A percentile compares a stretch with the other conserved stretches of the same genome.
Evolutionary conservation across 2,329 filamentous ascomycete species (phyloP).

Genomic region (Beauveria varroae): DNA sequence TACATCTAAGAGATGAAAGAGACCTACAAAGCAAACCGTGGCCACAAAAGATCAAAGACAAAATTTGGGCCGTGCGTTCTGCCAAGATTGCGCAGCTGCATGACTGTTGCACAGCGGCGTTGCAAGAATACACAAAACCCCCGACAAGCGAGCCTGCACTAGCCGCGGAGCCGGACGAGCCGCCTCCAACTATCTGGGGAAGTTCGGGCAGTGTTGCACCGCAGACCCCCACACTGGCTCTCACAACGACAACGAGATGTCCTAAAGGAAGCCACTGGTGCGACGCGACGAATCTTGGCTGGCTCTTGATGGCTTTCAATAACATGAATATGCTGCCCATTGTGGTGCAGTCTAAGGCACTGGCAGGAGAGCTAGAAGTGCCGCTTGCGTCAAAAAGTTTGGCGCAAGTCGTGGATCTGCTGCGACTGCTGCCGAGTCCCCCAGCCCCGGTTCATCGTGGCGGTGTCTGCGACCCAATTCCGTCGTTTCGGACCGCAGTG

Average conservation of each 20-base stretch:
- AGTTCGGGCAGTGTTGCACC: constrained; percentile 16
- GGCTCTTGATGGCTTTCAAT: constrained; percentile 44
- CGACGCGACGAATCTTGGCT: constrained; percentile 46
- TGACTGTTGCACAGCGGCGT: constrained; percentile 33
- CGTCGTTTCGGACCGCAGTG: constrained; percentile 38
- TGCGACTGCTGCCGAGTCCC: constrained; percentile 37
- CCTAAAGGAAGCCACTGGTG: constrained; percentile 42
- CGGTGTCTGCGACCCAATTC: constrained; percentile 42
- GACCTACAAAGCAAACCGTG: constrained; percentile 37
- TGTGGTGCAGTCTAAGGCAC: constrained; percentile 24
- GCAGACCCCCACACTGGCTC: constrained; percentile 16
- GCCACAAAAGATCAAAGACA: constrained; percentile 40
- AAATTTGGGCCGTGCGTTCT: constrained; percentile 39
- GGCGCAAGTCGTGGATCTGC: constrained; percentile 35
- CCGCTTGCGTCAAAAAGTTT: constrained; percentile 31
- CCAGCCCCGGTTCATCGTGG: constrained; percentile 32
- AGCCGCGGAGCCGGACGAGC: constrained; percentile 13
- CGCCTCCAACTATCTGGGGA: constrained; percentile 17
- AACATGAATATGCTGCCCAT: constrained; percentile 37
- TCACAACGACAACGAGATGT: constrained; percentile 37
- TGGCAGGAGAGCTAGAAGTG: constrained; percentile 13
- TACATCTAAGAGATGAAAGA: constrained; percentile 36
- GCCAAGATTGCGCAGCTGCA: constrained; percentile 45
- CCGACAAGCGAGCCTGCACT: constrained; percentile 18
- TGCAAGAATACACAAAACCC: constrained; percentile 38